Evolutionary conservation across 768 basidiomycete genomes (phyloP), one percentile per base, ranked within the genome.

Genomic region (Lentinula sp.): DNA sequence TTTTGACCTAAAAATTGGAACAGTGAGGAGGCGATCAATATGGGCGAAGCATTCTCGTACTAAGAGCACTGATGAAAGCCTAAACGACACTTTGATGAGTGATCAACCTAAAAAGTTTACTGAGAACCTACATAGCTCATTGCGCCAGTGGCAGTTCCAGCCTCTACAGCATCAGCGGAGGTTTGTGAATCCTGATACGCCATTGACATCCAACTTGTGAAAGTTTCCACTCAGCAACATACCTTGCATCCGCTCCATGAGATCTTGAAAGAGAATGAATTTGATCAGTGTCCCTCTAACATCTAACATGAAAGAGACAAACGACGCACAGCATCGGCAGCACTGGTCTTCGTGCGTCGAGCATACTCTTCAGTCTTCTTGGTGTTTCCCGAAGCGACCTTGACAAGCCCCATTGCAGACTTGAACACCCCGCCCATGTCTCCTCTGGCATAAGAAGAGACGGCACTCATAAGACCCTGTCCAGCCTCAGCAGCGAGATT

Each of bases 401-500:
- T 92, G 57, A 94, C 73, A 41, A 98, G 67, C 6, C 87, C 84
- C 67, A 87, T 82, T 10, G 93, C 84, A 6, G 89, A 86, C 50
- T 79, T 80, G 65, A 98, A 74, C 41, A 91, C 82, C 15, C 93
- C 91, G 13, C 88, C 79, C 69, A 93, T 82, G 69, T 98, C 95
- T 37, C 89, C 89, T 10, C 79, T 81, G 23, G 89, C 78, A 69
- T 93, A 96, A 9, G 90, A 87, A 33, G 80, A 75, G 2, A 91
- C 84, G 1, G 93, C 91, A 23, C 83, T 82, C n/a, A 96, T 71
- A 4, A 97, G 76, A 7, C 92, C 93, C 69, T 91, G 85, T 0
- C 94, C 95, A 4, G 95, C 95, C 69, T 92, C 94, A 8, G 87
- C 82, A 10, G 87, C 86, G 15, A 94, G 75, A 69, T 97, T 95